A percentile compares a stretch with the other conserved stretches of the same genome.
phyloP scores from a whole-genome alignment of 345 rosid species.

The Lepidium africanum region DNA sequence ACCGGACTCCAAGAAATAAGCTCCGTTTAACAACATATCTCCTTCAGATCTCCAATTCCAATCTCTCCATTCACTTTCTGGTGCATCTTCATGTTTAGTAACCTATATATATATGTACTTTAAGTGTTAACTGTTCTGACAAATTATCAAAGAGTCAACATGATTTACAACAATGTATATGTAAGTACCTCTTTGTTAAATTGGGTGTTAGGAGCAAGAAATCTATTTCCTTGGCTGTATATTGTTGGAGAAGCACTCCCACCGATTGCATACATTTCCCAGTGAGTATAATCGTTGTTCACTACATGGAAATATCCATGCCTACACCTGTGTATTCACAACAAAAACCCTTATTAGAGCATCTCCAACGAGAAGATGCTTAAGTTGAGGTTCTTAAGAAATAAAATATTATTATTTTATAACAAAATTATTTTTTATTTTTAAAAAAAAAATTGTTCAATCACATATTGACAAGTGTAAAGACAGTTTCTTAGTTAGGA shows the following conservation, averaged over 20 bases:
- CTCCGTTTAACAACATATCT: constrained; percentile 63
- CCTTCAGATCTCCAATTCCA: constrained; percentile 88
- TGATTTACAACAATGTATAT: not conserved
- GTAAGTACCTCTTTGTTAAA: constrained; percentile 47
- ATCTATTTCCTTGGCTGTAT: constrained; percentile 75
- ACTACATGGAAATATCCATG: no score
- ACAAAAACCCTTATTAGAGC: no score
- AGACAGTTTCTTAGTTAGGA: no score
- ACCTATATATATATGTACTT: constrained; percentile 33
- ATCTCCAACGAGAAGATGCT: no score
- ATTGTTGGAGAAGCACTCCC: constrained; percentile 58
- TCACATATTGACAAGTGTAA: no score
- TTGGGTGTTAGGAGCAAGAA: constrained; percentile 53
- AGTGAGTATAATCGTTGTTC: no score
- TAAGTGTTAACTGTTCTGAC: not conserved
- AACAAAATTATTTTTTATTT: no score
- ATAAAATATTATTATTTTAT: no score
- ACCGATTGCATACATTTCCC: no score
- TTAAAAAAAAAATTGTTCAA: no score
- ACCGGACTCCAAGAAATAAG: constrained; percentile 56
- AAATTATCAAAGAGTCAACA: not conserved
- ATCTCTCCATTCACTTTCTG: constrained; percentile 47
- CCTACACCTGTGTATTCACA: no score
- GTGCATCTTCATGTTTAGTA: constrained; percentile 69
- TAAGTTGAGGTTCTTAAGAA: no score